Evolutionary conservation across 768 basidiomycete species (phyloP).

Genomic region (Termitomyces sp.): DNA sequence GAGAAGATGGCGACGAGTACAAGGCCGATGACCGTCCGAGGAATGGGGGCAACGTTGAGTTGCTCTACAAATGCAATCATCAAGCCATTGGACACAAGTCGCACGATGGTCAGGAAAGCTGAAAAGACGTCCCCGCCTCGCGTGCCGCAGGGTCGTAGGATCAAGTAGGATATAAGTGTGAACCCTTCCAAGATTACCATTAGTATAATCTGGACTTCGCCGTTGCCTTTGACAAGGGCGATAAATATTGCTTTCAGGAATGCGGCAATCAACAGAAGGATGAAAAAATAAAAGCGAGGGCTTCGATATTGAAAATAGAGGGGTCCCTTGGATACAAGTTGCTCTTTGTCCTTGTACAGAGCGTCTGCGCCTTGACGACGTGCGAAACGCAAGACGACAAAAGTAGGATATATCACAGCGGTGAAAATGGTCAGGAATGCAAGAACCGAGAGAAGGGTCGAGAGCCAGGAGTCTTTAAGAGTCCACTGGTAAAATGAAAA

Average conservation of each 20-base stretch:
- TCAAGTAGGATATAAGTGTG: constrained; percentile 46
- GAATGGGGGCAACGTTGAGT: constrained; percentile 63
- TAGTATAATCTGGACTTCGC: constrained; percentile 63
- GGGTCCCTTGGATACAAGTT: constrained; percentile 43
- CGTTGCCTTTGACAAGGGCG: constrained; percentile 54
- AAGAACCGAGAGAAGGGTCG: constrained; percentile 73
- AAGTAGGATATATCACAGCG: constrained; percentile 42
- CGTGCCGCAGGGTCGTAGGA: constrained; percentile 59
- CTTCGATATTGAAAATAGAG: constrained; percentile 64
- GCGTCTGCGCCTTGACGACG: constrained; percentile 19
- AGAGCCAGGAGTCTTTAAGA: constrained; percentile 81
- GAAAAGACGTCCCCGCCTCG: constrained; percentile 67
- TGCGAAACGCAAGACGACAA: constrained; percentile 44
- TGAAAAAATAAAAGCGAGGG: constrained; percentile 63
- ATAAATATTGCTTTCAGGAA: constrained; percentile 71
- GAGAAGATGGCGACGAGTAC: constrained; percentile 69
- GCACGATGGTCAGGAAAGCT: constrained; percentile 58
- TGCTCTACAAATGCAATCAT: constrained; percentile 73
- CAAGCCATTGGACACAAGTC: constrained; percentile 64
- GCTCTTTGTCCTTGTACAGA: constrained; percentile 26
- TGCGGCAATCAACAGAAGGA: constrained; percentile 47
- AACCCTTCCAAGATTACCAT: constrained; percentile 62
- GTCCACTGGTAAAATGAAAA: constrained; percentile 92
- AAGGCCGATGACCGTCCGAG: constrained; percentile 76
- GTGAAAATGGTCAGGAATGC: constrained; percentile 47